Conservation (phyloP, 1,284 basidiomycete genomes). For the Laetiporus sulphureus region DNA sequence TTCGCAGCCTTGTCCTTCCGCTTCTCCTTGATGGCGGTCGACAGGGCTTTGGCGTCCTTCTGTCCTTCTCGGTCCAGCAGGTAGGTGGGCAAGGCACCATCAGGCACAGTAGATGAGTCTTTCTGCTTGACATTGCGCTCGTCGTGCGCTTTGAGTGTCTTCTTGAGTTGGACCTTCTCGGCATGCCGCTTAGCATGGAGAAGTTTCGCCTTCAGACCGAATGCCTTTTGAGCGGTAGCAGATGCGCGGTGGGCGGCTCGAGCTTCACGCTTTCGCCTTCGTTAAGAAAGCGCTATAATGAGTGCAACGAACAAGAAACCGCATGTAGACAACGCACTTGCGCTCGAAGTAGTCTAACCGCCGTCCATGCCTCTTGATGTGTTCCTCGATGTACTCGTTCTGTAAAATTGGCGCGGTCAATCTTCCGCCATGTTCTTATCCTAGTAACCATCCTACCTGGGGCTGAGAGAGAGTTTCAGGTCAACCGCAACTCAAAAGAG, state of each 20-base stretch:
- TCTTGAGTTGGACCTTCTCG: slow-evolving; percentile 98
- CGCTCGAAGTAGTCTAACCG: slow-evolving; percentile 82
- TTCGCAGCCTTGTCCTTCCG: slow-evolving; percentile 99
- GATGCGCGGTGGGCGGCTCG: slow-evolving; percentile 88
- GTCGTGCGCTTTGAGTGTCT: slow-evolving; percentile 98
- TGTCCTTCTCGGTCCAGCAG: slow-evolving; percentile 96
- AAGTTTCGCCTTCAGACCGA: slow-evolving; percentile 96
- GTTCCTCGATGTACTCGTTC: slow-evolving; percentile 92
- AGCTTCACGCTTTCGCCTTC: slow-evolving; percentile 90
- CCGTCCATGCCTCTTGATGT: slow-evolving; percentile 82
- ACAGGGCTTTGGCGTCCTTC: slow-evolving; percentile 96
- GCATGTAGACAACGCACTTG: slow-evolving; percentile 64
- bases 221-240: slow-evolving; percentile 86
- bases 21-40: slow-evolving; percentile 97
- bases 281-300: background rate
- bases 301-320: background rate
- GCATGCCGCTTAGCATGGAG: slow-evolving; percentile 94
- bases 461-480: slow-evolving; percentile 36
- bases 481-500: background rate
- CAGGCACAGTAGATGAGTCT: slow-evolving; percentile 74
- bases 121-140: slow-evolving; percentile 97
- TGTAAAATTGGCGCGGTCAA: slow-evolving; percentile 24
- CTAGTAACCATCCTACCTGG: too few relatives aligned
- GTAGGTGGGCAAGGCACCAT: slow-evolving; percentile 90
- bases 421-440: too few relatives aligned